phyloP scores from a whole-genome alignment of 768 basidiomycete species.

The Mycena vitilis region DNA sequence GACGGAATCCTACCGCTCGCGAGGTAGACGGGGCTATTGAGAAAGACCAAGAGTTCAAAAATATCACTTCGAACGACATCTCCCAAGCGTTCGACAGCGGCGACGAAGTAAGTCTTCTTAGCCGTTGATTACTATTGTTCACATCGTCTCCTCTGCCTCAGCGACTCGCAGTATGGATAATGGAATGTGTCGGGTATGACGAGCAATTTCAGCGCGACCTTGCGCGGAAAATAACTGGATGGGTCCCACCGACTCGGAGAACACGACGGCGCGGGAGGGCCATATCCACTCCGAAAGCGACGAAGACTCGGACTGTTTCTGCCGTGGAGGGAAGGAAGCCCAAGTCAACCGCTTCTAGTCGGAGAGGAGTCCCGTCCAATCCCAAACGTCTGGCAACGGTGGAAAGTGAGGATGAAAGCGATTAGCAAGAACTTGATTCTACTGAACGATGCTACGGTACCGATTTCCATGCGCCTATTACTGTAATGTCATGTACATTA shows the following conservation, averaged over 20 bases:
- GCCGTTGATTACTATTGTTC: not conserved
- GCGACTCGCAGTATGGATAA: constrained; percentile 49
- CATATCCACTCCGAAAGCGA: not conserved
- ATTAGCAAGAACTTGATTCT: no score
- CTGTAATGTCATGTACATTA: no score
- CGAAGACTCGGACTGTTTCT: not conserved
- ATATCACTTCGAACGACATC: constrained; percentile 43
- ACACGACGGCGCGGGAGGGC: no score
- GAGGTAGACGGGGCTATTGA: constrained; percentile 36
- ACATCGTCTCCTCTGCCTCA: constrained; percentile 16
- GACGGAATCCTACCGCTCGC: constrained; percentile 40
- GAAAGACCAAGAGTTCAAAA: constrained; percentile 17
- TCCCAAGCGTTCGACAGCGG: constrained; percentile 42
- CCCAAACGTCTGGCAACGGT: not conserved
- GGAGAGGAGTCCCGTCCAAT: not conserved
- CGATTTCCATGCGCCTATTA: no score
- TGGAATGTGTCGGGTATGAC: constrained; percentile 57
- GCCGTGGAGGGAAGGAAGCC: not conserved
- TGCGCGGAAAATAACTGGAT: constrained; percentile 24
- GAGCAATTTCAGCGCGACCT: constrained; percentile 48
- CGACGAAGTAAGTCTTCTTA: constrained; percentile 42
- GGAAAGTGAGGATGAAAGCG: constrained; percentile 12
- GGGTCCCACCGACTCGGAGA: constrained; percentile 10
- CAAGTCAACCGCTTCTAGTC: no score
- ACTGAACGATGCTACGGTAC: no score